phyloP scores from a whole-genome alignment of 495 filamentous ascomycete genomes.

The Neurospora africana region DNA sequence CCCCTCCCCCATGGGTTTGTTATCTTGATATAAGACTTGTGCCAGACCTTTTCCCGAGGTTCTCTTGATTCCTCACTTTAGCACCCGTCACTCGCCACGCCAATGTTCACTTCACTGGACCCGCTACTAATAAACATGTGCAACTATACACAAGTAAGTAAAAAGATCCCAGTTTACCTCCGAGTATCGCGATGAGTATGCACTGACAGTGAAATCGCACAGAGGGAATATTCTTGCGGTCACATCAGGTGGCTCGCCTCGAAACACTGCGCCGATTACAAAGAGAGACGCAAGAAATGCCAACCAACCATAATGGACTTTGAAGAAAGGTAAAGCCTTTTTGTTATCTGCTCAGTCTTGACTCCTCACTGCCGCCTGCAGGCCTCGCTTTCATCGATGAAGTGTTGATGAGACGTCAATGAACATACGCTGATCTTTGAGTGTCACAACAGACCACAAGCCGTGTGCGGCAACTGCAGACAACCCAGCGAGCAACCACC shows the following conservation, averaged over 20 bases:
- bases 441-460: background rate
- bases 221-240: slow-evolving; percentile 10
- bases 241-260: slow-evolving; percentile 9
- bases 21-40: background rate
- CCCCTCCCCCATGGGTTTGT: background rate
- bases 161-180: background rate
- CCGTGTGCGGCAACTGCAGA: slow-evolving; percentile 1
- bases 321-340: slow-evolving; percentile 2
- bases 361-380: background rate
- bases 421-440: background rate
- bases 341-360: background rate
- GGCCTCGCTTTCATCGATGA: background rate
- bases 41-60: background rate
- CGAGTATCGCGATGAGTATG: background rate
- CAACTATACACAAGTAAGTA: slow-evolving; percentile 2
- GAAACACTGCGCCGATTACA: slow-evolving; percentile 6
- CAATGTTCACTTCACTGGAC: background rate
- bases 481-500: background rate
- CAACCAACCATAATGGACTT: slow-evolving; percentile 5
- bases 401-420: background rate
- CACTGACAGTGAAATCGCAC: background rate
- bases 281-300: background rate
- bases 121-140: background rate
- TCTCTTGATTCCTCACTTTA: background rate
- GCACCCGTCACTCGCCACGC: background rate